Percentiles rank a stretch among this genome's conserved stretches.
Evolutionary conservation across 441 rosid genomes (phyloP).

Genomic region (Codiaeum variegatum): DNA sequence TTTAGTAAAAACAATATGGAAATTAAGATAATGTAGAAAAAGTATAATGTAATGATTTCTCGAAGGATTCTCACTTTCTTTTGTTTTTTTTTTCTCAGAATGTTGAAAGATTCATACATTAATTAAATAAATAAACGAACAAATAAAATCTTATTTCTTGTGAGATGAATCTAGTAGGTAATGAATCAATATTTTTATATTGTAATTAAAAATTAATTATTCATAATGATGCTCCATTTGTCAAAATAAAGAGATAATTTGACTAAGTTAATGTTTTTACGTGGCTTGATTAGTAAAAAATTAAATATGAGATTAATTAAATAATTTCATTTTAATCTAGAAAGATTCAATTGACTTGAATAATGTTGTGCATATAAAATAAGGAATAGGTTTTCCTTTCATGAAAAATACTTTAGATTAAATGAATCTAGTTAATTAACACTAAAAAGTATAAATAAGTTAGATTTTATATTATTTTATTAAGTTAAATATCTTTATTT

Average conservation of each 20-base stretch:
- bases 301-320: background rate
- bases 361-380: too few relatives aligned
- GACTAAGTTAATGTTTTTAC: background rate
- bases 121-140: background rate
- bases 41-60: background rate
- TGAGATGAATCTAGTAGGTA: background rate
- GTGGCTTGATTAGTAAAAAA: slow-evolving; percentile 12
- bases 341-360: background rate
- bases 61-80: background rate
- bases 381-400: slow-evolving; percentile 10
- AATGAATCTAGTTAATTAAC: too few relatives aligned
- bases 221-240: background rate
- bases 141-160: background rate
- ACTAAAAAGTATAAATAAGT: too few relatives aligned
- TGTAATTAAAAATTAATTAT: background rate
- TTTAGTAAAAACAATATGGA: too few relatives aligned
- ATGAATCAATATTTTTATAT: background rate
- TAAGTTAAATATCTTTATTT: too few relatives aligned
- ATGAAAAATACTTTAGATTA: too few relatives aligned
- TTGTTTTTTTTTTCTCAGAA: too few relatives aligned
- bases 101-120: background rate
- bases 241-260: slow-evolving; percentile 3
- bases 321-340: background rate
- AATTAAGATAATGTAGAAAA: too few relatives aligned
- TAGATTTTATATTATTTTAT: too few relatives aligned